phyloP scores from a whole-genome alignment of 257 asterid genomes.

The Nicotiana benthamiana region DNA sequence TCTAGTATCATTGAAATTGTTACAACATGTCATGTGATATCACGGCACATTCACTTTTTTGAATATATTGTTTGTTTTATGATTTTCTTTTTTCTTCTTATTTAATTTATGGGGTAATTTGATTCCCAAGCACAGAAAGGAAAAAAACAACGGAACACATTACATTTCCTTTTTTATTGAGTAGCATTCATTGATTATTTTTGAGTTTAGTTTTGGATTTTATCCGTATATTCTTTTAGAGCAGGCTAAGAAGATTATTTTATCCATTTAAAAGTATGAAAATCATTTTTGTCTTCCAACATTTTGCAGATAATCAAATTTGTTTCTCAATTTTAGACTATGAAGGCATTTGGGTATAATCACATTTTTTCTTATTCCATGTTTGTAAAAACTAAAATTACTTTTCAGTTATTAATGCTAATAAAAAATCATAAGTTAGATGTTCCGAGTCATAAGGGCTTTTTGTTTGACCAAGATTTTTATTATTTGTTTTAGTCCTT shows the following conservation, averaged over 20 bases:
- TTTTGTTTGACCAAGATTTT: too few relatives aligned
- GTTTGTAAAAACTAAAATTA: too few relatives aligned
- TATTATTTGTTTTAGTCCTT: too few relatives aligned
- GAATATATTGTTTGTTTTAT: neutral
- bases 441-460: too few relatives aligned
- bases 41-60: neutral
- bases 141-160: neutral
- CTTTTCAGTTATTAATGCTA: too few relatives aligned
- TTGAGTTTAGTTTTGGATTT: neutral
- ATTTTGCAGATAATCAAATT: neutral
- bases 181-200: neutral
- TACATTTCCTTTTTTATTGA: neutral
- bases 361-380: too few relatives aligned
- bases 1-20: neutral
- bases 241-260: neutral
- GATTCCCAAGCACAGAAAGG: neutral
- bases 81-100: neutral
- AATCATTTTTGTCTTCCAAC: neutral
- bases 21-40: neutral
- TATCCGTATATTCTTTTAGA: neutral
- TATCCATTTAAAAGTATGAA: neutral
- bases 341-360: too few relatives aligned
- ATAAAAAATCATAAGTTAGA: too few relatives aligned
- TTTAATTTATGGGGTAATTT: neutral
- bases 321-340: too few relatives aligned